Evolutionary conservation across 805 yeast species (phyloP).

Genomic region (Myxozyma melibiosi): DNA sequence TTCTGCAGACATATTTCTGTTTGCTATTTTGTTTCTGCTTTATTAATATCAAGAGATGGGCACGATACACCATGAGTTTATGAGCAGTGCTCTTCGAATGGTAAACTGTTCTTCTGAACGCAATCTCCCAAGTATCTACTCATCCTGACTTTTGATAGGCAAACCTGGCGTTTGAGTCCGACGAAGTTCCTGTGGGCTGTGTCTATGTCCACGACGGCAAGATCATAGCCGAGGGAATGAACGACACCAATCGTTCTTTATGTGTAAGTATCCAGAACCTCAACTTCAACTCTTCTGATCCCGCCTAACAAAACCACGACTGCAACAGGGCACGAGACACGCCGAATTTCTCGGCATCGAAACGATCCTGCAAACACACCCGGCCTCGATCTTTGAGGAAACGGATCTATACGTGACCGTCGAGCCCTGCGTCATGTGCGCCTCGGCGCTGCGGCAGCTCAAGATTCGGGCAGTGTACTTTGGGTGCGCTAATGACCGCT

Average conservation of each 20-base stretch:
- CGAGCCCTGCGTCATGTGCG: constrained; percentile 99
- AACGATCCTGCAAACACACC: constrained; percentile 46
- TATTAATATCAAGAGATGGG: constrained; percentile 3
- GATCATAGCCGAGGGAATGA: constrained; percentile 75
- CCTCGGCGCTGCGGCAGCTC: constrained; percentile 81
- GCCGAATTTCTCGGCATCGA: constrained; percentile 89
- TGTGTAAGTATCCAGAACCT: constrained; percentile 44
- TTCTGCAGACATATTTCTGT: no score
- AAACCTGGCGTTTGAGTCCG: constrained; percentile 59
- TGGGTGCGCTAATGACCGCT: constrained; percentile 93
- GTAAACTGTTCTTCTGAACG: constrained; percentile 21
- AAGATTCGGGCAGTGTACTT: constrained; percentile 73
- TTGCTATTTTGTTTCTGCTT: no score
- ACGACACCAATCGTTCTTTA: constrained; percentile 79
- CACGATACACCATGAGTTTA: constrained; percentile 38
- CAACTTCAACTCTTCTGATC: background rate
- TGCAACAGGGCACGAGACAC: constrained; percentile 73
- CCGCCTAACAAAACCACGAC: background rate
- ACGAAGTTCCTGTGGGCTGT: constrained; percentile 87
- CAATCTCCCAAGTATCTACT: constrained; percentile 18
- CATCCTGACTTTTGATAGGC: no score
- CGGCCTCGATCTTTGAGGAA: constrained; percentile 48
- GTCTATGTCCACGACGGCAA: constrained; percentile 58
- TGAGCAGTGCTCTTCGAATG: constrained; percentile 45
- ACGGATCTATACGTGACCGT: constrained; percentile 87